A percentile compares a stretch with the other conserved stretches of the same genome.
Conservation (phyloP, 139 green algal genomes). For the Picochlorum sp. region DNA sequence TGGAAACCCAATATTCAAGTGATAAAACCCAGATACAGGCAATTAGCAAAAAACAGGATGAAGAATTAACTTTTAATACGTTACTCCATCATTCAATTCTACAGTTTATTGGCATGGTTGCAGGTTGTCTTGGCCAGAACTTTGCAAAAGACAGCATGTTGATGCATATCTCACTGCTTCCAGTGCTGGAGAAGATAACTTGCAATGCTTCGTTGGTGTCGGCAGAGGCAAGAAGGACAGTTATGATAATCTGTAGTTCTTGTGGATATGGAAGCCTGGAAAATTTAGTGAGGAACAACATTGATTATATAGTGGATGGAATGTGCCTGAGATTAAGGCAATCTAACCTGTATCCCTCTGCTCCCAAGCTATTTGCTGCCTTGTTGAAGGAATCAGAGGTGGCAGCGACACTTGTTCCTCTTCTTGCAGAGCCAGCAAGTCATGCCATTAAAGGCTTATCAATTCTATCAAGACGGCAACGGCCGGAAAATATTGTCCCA, state of each 20-base stretch:
- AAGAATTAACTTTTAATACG: constrained; percentile 30
- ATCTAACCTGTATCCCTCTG: constrained; percentile 13
- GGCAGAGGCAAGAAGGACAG: constrained; percentile 24
- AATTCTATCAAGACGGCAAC: constrained; percentile 38
- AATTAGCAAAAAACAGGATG: neutral
- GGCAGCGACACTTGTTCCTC: constrained; percentile 47
- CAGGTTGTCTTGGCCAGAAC: constrained; percentile 23
- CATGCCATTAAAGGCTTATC: constrained; percentile 47
- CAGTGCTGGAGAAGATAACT: constrained; percentile 60
- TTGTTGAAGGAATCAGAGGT: constrained; percentile 49
- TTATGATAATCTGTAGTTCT: constrained; percentile 32
- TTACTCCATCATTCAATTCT: constrained; percentile 39
- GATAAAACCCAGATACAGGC: too few species aligned
- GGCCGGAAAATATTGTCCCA: constrained; percentile 31
- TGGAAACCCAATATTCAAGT: too few species aligned
- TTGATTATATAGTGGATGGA: constrained; percentile 71
- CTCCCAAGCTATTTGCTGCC: constrained; percentile 58
- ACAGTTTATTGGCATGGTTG: constrained; percentile 38
- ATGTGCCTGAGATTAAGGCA: constrained; percentile 51
- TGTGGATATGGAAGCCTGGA: constrained; percentile 36
- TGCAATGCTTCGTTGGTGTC: constrained; percentile 42
- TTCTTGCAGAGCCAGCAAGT: constrained; percentile 60
- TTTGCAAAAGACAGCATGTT: constrained; percentile 34
- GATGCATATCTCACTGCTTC: constrained; percentile 47
- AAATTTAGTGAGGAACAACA: constrained; percentile 48